phyloP scores from a whole-genome alignment of 2,329 filamentous ascomycete species.

The Pyrenophora teres region DNA sequence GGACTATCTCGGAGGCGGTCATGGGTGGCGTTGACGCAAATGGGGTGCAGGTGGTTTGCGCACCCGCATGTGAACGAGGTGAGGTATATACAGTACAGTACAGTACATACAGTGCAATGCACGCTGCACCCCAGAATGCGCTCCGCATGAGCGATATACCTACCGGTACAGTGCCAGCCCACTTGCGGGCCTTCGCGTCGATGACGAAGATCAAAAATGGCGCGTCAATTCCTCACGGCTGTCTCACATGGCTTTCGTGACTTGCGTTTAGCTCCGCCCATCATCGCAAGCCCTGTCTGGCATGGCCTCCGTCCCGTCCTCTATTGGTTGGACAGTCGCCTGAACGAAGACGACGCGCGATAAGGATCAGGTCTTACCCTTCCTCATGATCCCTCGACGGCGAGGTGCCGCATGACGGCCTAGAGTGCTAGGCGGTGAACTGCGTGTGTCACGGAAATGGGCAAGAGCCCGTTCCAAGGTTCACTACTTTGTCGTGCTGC shows the following conservation, averaged over 20 bases:
- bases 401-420: conserved; percentile 13
- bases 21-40: too few relatives aligned
- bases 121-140: conserved; percentile 28
- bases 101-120: not conserved
- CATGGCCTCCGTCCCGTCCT: conserved; percentile 11
- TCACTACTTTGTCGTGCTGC: conserved; percentile 13
- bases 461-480: conserved; percentile 9
- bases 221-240: not conserved
- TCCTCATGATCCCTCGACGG: conserved; percentile 12
- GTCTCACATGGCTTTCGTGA: conserved; percentile 11
- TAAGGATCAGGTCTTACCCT: conserved; percentile 12
- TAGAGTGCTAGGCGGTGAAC: conserved; percentile 14
- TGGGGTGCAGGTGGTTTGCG: too few relatives aligned
- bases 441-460: conserved; percentile 11
- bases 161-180: conserved; percentile 4
- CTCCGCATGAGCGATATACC: conserved; percentile 17
- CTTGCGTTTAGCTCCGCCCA: conserved; percentile 12
- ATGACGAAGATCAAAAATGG: conserved; percentile 10
- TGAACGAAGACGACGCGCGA: conserved; percentile 7
- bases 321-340: conserved; percentile 9
- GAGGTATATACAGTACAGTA: conserved; percentile 3
- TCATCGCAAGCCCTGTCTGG: conserved; percentile 6
- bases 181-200: conserved; percentile 7
- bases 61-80: conserved; percentile 13
- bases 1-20: too few relatives aligned